phyloP scores from a whole-genome alignment of 306 rosid genomes.

The Sindora glabra region DNA sequence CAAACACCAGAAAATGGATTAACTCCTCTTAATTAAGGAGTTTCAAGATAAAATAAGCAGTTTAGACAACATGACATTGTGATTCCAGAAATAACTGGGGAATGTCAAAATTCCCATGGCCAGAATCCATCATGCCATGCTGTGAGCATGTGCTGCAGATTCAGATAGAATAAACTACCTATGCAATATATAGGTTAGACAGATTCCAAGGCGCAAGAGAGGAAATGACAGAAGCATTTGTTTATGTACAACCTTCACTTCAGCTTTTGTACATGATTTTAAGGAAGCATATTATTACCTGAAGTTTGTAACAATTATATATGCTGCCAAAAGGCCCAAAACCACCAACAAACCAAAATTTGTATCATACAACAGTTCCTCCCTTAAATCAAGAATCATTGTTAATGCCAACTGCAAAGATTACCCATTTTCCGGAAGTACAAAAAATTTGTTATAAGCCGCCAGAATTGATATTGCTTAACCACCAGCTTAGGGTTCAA shows the following conservation, averaged over 20 bases:
- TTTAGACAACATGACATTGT: neutral
- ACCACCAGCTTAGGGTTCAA: conserved; percentile 80
- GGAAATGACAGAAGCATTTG: no score
- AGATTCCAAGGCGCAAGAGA: neutral
- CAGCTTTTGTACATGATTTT: no score
- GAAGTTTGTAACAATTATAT: no score
- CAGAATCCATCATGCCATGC: neutral
- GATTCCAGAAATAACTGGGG: neutral
- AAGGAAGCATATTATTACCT: no score
- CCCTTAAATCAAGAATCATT: no score
- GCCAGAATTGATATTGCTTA: conserved; percentile 88
- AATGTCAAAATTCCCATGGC: neutral
- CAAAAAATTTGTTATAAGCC: conserved; percentile 81
- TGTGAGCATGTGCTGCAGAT: neutral
- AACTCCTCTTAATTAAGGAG: neutral
- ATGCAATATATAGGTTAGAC: neutral
- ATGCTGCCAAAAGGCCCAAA: no score
- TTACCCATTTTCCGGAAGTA: conserved; percentile 93
- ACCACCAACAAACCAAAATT: no score
- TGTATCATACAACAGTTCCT: no score
- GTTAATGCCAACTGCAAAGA: neutral
- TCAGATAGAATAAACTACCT: neutral
- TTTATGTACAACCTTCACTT: no score
- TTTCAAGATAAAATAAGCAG: neutral
- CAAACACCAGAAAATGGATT: no score